phyloP scores from a whole-genome alignment of 768 basidiomycete species.

The Albatrellus ellisii region DNA sequence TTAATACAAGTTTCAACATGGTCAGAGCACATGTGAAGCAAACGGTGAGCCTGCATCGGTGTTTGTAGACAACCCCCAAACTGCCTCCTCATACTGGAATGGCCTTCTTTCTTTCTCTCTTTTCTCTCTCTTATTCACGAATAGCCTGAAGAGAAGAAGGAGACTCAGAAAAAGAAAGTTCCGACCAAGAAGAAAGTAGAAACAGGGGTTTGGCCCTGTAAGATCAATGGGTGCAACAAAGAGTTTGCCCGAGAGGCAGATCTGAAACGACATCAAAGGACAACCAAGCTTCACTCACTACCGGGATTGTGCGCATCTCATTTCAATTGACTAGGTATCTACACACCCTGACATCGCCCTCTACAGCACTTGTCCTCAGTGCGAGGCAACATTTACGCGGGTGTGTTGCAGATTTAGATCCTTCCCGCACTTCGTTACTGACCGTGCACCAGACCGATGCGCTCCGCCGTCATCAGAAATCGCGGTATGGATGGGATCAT shows the following conservation, averaged over 20 bases:
- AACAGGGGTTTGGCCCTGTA: slow-evolving; percentile 62
- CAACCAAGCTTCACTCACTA: slow-evolving; percentile 63
- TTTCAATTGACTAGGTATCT: slow-evolving; percentile 13
- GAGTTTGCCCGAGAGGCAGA: slow-evolving; percentile 76
- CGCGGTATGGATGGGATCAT: slow-evolving; percentile 35
- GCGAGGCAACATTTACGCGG: slow-evolving; percentile 69
- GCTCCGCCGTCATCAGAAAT: slow-evolving; percentile 67
- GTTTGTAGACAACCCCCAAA: slow-evolving; percentile 19
- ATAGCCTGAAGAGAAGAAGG: slow-evolving; percentile 30
- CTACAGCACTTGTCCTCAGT: slow-evolving; percentile 59
- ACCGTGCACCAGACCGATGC: slow-evolving; percentile 50
- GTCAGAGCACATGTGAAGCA: slow-evolving; percentile 17
- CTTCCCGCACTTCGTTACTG: background rate
- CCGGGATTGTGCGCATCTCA: slow-evolving; percentile 47
- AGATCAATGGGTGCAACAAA: slow-evolving; percentile 71
- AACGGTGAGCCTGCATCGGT: slow-evolving; percentile 20
- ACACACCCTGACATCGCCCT: slow-evolving; percentile 10
- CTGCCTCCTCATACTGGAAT: slow-evolving; percentile 4
- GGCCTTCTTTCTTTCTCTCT: slow-evolving; percentile 9
- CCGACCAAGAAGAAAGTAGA: slow-evolving; percentile 34
- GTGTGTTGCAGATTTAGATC: slow-evolving; percentile 32
- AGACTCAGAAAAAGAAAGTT: slow-evolving; percentile 26
- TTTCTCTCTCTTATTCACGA: slow-evolving; percentile 15
- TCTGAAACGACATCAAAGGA: slow-evolving; percentile 70
- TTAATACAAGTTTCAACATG: slow-evolving; percentile 10